Evolutionary conservation across 208 protist species (phyloP).

Genomic region (Trypanosoma brucei): DNA sequence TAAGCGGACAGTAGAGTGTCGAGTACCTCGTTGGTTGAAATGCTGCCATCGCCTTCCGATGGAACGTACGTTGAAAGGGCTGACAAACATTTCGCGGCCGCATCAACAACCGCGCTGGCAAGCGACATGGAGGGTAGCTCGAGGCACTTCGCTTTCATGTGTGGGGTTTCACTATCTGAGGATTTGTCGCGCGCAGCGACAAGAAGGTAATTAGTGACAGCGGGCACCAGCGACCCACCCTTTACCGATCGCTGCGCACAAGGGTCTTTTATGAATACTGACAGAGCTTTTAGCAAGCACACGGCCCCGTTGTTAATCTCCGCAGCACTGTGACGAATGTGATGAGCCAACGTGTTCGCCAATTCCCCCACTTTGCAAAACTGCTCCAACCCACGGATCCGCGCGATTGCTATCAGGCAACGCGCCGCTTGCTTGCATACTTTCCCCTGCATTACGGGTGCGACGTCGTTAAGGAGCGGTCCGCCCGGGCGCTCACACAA

Average conservation of each 20-base stretch:
- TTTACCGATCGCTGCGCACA: conserved; percentile 10
- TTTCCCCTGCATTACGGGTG: conserved; percentile 6
- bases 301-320: not conserved
- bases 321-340: conserved; percentile 1
- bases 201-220: conserved; percentile 10
- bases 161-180: conserved; percentile 1
- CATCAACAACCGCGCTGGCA: conserved; percentile 28
- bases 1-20: conserved; percentile 39
- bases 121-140: conserved; percentile 9
- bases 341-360: not conserved
- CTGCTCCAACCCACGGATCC: conserved; percentile 8
- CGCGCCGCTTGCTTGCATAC: conserved; percentile 37
- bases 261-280: conserved; percentile 19
- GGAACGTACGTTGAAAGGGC: conserved; percentile 31
- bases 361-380: conserved; percentile 16
- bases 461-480: conserved; percentile 5
- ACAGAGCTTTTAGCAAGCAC: conserved; percentile 25
- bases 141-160: conserved; percentile 3
- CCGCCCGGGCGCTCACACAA: conserved; percentile 18
- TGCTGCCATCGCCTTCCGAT: conserved; percentile 7
- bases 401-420: conserved; percentile 21
- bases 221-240: conserved; percentile 7
- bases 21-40: conserved; percentile 11
- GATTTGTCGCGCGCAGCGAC: conserved; percentile 5
- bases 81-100: conserved; percentile 45